Base-by-base conservation (phyloP, 106 monocot species). In the Apostasia ramifera region DNA sequence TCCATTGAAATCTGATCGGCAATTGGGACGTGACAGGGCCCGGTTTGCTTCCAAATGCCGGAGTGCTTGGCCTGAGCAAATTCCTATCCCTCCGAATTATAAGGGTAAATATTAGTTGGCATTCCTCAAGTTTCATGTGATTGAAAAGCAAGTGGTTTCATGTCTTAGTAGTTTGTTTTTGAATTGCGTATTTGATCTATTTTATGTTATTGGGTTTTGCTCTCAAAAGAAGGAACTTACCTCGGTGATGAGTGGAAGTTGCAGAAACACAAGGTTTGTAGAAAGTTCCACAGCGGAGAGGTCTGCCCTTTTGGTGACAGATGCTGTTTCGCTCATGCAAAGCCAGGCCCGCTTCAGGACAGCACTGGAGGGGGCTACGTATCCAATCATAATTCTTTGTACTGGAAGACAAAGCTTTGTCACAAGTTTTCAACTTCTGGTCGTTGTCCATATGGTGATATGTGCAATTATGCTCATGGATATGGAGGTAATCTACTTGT, bases 291-390 rank as follows among this genome's bases (percentile, higher is more conserved):
- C 44, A 60, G 61, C 15, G 72, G 72, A 1, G 81, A 76, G 59
- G 61, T 55, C 14, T 81, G 81, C 55, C 55, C 71, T 51, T 81
- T 76, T 47, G 81, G 81, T 13, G 81, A 71, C 43, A 75, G 66
- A 54, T 81, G 81, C 59, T 63, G 72, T 46, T 81, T 76, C 14
- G 51, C 55, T 45, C 81, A 81, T 69, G 73, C 69, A 8, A 63
- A 65, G 38, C 69, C 79, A 42, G 61, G 79, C 6, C 47, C 46
- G 12, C 45, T 73, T 61, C 40, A 53, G 42, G 76, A 72, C 44
- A 71, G 46, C 43, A 8, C 56, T 37, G 41, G 48, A 8, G 59
- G 26, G 40, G 10, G 4, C 1, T 52, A 44, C 6, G 42, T 6
- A 5, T 13, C 44, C 4, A 59, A 39, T 45, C 56, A 63, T 53